Evolutionary conservation across 768 basidiomycete species (phyloP).

Genomic region (Dacryopinax spathularia): DNA sequence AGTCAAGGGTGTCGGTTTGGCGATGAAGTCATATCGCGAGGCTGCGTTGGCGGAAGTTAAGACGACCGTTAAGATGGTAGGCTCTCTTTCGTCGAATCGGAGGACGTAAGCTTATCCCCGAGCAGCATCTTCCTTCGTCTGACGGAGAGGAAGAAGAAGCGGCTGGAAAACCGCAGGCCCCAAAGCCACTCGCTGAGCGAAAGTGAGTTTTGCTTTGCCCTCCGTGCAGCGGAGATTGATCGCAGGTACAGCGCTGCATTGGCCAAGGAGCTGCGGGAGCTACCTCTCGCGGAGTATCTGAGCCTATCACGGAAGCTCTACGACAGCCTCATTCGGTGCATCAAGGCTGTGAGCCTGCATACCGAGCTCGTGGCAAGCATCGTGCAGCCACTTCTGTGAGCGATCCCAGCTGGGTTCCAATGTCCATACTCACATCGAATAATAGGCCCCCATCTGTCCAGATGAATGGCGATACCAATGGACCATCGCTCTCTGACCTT

Average conservation of each 20-base stretch:
- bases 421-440: neutral
- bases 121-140: slow-evolving; percentile 46
- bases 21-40: slow-evolving; percentile 53
- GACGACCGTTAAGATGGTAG: slow-evolving; percentile 43
- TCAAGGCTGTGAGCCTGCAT: slow-evolving; percentile 56
- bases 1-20: slow-evolving; percentile 57
- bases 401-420: neutral
- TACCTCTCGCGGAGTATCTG: slow-evolving; percentile 58
- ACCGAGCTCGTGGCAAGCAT: slow-evolving; percentile 32
- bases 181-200: slow-evolving; percentile 21
- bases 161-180: slow-evolving; percentile 17
- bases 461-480: neutral
- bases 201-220: slow-evolving; percentile 8
- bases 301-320: slow-evolving; percentile 48
- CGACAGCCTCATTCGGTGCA: slow-evolving; percentile 42
- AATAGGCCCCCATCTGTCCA: slow-evolving; percentile 9
- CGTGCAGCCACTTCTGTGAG: slow-evolving; percentile 14
- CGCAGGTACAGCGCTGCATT: slow-evolving; percentile 29
- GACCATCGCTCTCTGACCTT: neutral
- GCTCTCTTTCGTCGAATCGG: slow-evolving; percentile 20
- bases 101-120: neutral
- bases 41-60: slow-evolving; percentile 48
- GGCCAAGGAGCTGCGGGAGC: slow-evolving; percentile 43
- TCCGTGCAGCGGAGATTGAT: neutral
- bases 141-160: slow-evolving; percentile 41